Conservation (phyloP, 768 basidiomycete species). For the Psilocybe azurescens region DNA sequence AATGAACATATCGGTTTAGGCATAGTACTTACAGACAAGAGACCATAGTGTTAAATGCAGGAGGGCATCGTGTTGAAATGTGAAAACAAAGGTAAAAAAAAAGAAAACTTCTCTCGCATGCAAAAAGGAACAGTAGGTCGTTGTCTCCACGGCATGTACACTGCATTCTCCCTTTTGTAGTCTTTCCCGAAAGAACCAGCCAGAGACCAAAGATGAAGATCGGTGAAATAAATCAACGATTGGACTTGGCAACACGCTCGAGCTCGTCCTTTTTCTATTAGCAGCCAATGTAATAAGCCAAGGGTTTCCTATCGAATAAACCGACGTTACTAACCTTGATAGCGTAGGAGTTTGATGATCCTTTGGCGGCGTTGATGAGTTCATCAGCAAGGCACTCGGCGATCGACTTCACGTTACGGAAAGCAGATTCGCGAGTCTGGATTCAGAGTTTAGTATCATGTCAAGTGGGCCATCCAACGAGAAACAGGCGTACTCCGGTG, state of each 20-base stretch:
- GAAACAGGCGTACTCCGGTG: conserved; percentile 77
- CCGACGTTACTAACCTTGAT: conserved; percentile 76
- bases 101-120: conserved; percentile 18
- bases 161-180: conserved; percentile 25
- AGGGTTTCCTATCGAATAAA: conserved; percentile 1
- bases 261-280: conserved; percentile 97
- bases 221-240: conserved; percentile 74
- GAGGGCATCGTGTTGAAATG: conserved; percentile 23
- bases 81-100: conserved; percentile 20
- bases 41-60: conserved; percentile 17
- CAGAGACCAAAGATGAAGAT: conserved; percentile 23
- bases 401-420: conserved; percentile 99
- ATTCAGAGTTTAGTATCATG: conserved; percentile 2
- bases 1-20: conserved; percentile 26
- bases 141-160: conserved; percentile 19
- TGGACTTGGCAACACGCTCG: conserved; percentile 99
- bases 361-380: conserved; percentile 99
- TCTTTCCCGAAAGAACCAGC: conserved; percentile 29
- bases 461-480: not conserved
- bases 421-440: conserved; percentile 98
- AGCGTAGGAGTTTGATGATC: conserved; percentile 99
- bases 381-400: conserved; percentile 99
- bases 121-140: conserved; percentile 21
- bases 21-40: conserved; percentile 28
- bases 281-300: conserved; percentile 2